These are phyloP conservation scores for Fraxinus ornus DNA, from an alignment of 305 asterid genomes.

Conservation along the genomic window DNA sequence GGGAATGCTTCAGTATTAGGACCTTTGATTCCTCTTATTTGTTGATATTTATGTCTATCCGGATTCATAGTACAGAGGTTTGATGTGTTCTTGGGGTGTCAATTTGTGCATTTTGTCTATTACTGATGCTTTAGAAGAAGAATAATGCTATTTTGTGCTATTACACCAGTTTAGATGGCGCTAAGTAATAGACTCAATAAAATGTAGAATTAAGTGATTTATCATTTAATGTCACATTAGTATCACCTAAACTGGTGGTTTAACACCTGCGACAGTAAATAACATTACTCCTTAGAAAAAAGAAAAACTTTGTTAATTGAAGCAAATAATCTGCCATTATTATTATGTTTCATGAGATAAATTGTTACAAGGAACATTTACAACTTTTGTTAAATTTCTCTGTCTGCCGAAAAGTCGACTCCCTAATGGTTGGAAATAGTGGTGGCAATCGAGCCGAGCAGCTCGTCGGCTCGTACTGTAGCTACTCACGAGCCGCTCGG, in stretches of 20 bases:
- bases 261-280: too few species aligned
- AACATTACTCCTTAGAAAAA: too few species aligned
- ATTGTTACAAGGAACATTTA: not conserved
- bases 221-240: too few species aligned
- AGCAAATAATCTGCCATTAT: not conserved
- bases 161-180: too few species aligned
- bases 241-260: too few species aligned
- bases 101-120: not conserved
- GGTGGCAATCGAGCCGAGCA: too few species aligned
- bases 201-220: too few species aligned
- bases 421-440: not conserved
- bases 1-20: not conserved
- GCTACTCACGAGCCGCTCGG: too few species aligned
- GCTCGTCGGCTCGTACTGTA: too few species aligned
- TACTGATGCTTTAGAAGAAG: not conserved
- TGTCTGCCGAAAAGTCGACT: not conserved
- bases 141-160: too few species aligned
- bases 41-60: not conserved
- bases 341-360: not conserved
- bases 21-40: not conserved
- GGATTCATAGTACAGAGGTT: not conserved
- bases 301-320: not conserved
- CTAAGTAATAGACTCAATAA: too few species aligned
- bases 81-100: not conserved
- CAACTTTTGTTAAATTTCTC: not conserved